Evolutionary conservation across 2,329 filamentous ascomycete species (phyloP), one percentile per base, ranked within the genome.

Genomic region (Pseudohalonectria lignicola): DNA sequence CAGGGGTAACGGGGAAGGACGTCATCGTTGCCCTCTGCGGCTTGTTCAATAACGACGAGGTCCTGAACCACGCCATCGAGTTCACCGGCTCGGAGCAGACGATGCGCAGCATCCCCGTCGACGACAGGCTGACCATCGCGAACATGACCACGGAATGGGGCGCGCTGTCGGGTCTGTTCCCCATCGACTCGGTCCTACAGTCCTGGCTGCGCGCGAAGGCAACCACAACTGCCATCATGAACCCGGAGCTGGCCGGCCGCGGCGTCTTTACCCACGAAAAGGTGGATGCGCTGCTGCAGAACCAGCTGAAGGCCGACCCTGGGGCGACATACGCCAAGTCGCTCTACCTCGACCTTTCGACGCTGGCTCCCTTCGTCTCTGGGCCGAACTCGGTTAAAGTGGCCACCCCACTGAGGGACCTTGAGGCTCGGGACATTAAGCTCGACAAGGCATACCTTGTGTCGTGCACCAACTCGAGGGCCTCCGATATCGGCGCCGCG

Each of bases 341-440:
- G 30, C 69, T 94, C 0, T 87, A 83, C 55, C 65, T 95, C 6
- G 76, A 94, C 54, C 71, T 95, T 1, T 85, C 82, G 0, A 88
- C 86, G 0, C 71, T 95, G 0, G 82, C 85, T 0, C 88, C 88
- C 0, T 88, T 83, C 40, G 79, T 95, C 9, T 71, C 87, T 0
- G 88, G 90, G 0, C 90, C 90, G 1, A 94, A 95, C 61, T 88
- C 83, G 0, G 86, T 94, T 52, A 95, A 95, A 59, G 64, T 94
- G 0, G 78, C 82, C 0, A 94, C 80, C 0, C 86, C 90, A 0
- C 59, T 96, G 1, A 62, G 66, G 5, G 76, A 90, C 23, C 73
- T 96, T 1, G 81, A 82, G 49, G 54, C 71, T 0, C 67, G 90
- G 53, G 63, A 83, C 45, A 94, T 96, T 55, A 71, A 75, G 35